A percentile compares a stretch with the other conserved stretches of the same genome.
These are phyloP conservation scores for Bacidia rubella DNA, from an alignment of 495 filamentous ascomycete species.

Conservation along the genomic window DNA sequence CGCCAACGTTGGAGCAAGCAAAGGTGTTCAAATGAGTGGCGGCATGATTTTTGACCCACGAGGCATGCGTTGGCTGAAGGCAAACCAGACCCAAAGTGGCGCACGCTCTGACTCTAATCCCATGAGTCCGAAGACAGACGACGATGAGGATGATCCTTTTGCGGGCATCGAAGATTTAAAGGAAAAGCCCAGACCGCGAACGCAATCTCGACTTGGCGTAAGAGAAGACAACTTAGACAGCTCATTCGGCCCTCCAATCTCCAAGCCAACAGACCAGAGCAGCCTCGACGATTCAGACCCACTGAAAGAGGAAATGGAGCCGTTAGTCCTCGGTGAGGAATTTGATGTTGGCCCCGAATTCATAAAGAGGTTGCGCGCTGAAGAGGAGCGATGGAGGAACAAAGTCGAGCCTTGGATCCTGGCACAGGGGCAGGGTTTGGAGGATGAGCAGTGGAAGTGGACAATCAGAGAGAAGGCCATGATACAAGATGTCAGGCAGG, in stretches of 20 bases:
- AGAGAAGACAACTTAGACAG: neutral
- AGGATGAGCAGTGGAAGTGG: constrained; percentile 41
- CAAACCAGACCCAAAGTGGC: constrained; percentile 30
- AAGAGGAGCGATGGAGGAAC: constrained; percentile 80
- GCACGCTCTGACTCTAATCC: constrained; percentile 25
- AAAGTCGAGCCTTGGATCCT: constrained; percentile 67
- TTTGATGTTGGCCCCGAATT: constrained; percentile 97
- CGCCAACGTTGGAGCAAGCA: constrained; percentile 57
- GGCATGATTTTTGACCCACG: constrained; percentile 96
- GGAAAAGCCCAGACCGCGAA: constrained; percentile 36
- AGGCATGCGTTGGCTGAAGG: constrained; percentile 89
- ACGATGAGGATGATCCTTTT: constrained; percentile 58
- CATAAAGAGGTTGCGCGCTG: constrained; percentile 71
- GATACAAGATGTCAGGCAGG: neutral
- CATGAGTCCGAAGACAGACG: constrained; percentile 12
- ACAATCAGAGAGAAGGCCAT: constrained; percentile 29
- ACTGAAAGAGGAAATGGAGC: constrained; percentile 41
- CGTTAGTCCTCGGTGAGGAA: constrained; percentile 78
- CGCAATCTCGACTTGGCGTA: neutral
- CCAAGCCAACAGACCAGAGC: constrained; percentile 24
- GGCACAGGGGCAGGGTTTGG: constrained; percentile 22
- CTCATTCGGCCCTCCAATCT: neutral
- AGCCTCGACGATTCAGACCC: constrained; percentile 21
- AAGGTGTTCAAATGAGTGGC: constrained; percentile 78
- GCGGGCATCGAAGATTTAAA: constrained; percentile 58